Percentiles rank a stretch among this genome's conserved stretches.
These are phyloP conservation scores for Phytophthora kernoviae DNA, from an alignment of 352 stramenopile species.

Conservation along the genomic window DNA sequence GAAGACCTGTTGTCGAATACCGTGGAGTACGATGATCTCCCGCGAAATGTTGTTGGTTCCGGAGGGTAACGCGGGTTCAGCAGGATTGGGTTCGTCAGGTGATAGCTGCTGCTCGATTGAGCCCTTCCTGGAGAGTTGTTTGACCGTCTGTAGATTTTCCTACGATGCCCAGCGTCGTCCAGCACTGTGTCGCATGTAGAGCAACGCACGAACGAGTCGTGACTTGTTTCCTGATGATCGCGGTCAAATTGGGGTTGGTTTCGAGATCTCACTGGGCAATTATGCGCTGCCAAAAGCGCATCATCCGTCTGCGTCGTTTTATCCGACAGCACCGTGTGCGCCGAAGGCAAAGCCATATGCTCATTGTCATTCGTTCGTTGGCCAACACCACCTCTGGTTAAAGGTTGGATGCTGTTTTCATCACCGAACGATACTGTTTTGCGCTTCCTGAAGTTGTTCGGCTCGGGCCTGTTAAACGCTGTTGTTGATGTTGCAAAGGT, in stretches of 20 bases:
- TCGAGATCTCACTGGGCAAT: background rate
- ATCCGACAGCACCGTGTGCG: slow-evolving; percentile 29
- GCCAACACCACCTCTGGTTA: background rate
- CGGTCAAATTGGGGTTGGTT: background rate
- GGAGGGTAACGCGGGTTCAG: slow-evolving; percentile 52
- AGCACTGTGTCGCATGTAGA: slow-evolving; percentile 5
- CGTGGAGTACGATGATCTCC: slow-evolving; percentile 45
- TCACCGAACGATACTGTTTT: slow-evolving; percentile 35
- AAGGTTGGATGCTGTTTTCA: background rate
- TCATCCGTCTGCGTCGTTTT: slow-evolving; percentile 46
- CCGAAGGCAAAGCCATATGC: slow-evolving; percentile 1
- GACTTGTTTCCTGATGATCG: background rate
- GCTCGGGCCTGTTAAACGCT: background rate
- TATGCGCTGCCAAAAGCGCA: slow-evolving; percentile 2
- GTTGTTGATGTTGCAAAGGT: background rate
- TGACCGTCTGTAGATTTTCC: slow-evolving; percentile 15
- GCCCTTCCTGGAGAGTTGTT: background rate
- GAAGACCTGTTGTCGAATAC: slow-evolving; percentile 33
- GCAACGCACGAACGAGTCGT: slow-evolving; percentile 3
- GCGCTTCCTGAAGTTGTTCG: slow-evolving; percentile 15
- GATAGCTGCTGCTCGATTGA: slow-evolving; percentile 8
- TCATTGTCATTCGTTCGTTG: slow-evolving; percentile 3
- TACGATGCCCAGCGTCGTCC: slow-evolving; percentile 16
- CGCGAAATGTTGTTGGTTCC: slow-evolving; percentile 43
- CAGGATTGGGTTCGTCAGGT: slow-evolving; percentile 53